Percentiles rank a stretch among this genome's conserved stretches.
Evolutionary conservation across 345 rosid species (phyloP).

Genomic region (Turnera subulata): DNA sequence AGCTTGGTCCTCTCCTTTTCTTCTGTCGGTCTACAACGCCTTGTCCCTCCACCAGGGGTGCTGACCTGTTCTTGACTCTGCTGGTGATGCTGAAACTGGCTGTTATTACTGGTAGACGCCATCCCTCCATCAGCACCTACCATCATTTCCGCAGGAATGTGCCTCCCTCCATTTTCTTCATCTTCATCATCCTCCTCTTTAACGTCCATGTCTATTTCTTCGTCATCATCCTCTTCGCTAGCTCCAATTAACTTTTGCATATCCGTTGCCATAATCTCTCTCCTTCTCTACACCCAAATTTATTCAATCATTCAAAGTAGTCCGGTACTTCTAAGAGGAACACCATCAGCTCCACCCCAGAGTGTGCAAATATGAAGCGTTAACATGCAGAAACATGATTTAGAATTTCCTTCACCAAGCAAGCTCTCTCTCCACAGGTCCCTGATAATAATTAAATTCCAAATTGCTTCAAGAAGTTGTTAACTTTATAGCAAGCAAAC

Average conservation of each 20-base stretch:
- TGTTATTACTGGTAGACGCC: constrained; percentile 40
- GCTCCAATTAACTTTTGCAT: constrained; percentile 67
- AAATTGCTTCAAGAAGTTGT: constrained; percentile 10
- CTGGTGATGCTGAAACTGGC: constrained; percentile 54
- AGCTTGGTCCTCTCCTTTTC: constrained; percentile 97
- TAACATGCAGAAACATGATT: constrained; percentile 12
- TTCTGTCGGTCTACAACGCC: constrained; percentile 81
- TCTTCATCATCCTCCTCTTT: constrained; percentile 79
- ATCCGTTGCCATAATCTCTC: constrained; percentile 65
- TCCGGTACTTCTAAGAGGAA: constrained; percentile 14
- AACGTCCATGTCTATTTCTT: constrained; percentile 82
- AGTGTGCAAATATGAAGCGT: constrained; percentile 12
- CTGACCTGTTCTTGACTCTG: constrained; percentile 73
- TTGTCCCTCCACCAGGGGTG: constrained; percentile 53
- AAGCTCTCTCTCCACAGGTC: constrained; percentile 3
- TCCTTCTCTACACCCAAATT: constrained; percentile 8
- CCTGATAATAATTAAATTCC: constrained; percentile 20
- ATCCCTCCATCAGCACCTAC: constrained; percentile 43
- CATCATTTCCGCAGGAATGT: constrained; percentile 35
- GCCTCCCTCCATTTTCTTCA: constrained; percentile 51
- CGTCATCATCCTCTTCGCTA: constrained; percentile 92
- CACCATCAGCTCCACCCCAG: constrained; percentile 20
- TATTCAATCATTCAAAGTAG: constrained; percentile 16
- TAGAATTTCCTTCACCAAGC: constrained; percentile 5
- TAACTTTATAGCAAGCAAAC: constrained; percentile 1